Evolutionary conservation across 805 yeast genomes (phyloP), one percentile per base, ranked within the genome.

Genomic region (Saccharomycopsis guyanensis): DNA sequence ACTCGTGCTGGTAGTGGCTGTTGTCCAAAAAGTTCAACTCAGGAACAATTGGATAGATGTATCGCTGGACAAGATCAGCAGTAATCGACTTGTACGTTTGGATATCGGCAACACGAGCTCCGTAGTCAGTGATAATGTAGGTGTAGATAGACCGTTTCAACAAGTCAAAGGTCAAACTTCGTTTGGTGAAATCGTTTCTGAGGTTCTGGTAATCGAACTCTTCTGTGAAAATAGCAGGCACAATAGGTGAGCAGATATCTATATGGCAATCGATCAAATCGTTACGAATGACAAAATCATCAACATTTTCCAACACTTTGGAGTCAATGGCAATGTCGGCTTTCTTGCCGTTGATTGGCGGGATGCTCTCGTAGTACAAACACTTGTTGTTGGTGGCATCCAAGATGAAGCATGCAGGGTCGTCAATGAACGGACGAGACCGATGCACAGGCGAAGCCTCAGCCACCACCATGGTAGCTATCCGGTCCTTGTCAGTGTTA

Each of bases 221-320:
- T 59, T 93, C 98, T 57, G 87, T 95, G 67, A 91, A 93, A 51
- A 91, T 82, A 13, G 94, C 93, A 1, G 97, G 97, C 8, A 93
- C 96, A 54, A 82, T 87, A 2, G 95, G 87, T 4, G 97, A 74
- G 64, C 98, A 93, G 51, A 93, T 87, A 65, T 93, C 98, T 46
- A 93, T 88, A 61, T 85, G 93, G 62, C 98, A 93, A 67, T 93
- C 98, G 49, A 93, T 89, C 53, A 93, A 74, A 63, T 93, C 97
- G 62, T 93, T 93, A 59, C 96, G 77, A 48, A 93, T 71, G 7
- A 76, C 75, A 55, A 93, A 80, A 51, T 86, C 94, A 38, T 77
- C 82, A 29, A 85, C 80, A 49, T 64, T 71, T 50, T 80, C 87
- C 54, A 89, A 70, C 40, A 93, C 66, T 61, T 93, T 97, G 0